Base-by-base conservation (phyloP, 139 green algal species). In the Chara braunii region DNA sequence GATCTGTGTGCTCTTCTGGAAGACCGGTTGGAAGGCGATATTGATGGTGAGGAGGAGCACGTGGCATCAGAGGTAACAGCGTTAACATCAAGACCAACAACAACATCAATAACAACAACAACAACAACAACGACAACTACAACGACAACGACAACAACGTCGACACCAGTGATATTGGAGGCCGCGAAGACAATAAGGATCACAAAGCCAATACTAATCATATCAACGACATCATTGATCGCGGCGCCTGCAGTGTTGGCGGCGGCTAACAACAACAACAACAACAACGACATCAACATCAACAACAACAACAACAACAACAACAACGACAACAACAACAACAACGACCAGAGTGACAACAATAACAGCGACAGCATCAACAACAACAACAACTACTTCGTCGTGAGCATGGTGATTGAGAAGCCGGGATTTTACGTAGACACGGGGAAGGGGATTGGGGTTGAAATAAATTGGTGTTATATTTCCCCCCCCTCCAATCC, bases 281-380 rank as follows among this genome's bases (percentile, higher is more conserved):
- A 48, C 40, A 48, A 48, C 18, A 48, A 48, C 40, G 18, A 48
- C 40, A 48, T 26, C 40, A 48, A 18, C 18, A 48, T 26, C 40
- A 48, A 48, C 40, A 48, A 48, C 40, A 48, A 48, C 18, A 48
- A 48, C 40, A 48, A 48, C 40, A 48, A 48, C 18, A 48, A 48
- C 18, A 48, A 48, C 40, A 48, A 48, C 40, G 18, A 48, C 18
- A 48, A 48, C 40, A 48, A 48, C 18, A 48, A 48, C 40, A 48
- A 48, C 18, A 18, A 48, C 40, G 18, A 48, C 18, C 18, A 48
- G 40, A 48, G 18, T 18, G 40, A 48, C 18, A 48, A 48, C 40
- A 48, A 48, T 18, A 48, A 48, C 18, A 48, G 18, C 40, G 18
- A 48, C 18, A 48, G 18, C 18, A 48, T 26, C 40, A 48, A 48